These are phyloP conservation scores for Nakataea oryzae DNA, from an alignment of 2,329 filamentous ascomycete genomes.

Conservation along the genomic window DNA sequence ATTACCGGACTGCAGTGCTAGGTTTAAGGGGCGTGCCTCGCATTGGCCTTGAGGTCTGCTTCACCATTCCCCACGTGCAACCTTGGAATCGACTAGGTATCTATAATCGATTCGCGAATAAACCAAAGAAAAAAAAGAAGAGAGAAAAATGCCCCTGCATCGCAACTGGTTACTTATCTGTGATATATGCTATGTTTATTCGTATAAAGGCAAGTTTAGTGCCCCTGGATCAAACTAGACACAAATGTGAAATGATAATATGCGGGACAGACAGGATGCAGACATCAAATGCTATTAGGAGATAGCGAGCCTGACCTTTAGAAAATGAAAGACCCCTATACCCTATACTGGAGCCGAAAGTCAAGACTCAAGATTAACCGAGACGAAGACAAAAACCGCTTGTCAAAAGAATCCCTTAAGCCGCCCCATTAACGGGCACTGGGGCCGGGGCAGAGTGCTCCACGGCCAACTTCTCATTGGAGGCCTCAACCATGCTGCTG, in stretches of 20 bases:
- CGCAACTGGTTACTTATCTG: no score
- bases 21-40: background rate
- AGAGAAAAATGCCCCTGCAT: no score
- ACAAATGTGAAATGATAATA: background rate
- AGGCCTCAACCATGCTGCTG: slow-evolving; percentile 5
- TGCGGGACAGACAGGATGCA: background rate
- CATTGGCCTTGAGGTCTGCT: background rate
- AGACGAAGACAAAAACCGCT: background rate
- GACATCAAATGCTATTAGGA: background rate
- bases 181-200: no score
- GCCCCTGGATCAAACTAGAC: background rate
- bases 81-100: background rate
- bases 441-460: slow-evolving; percentile 5
- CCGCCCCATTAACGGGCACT: slow-evolving; percentile 2
- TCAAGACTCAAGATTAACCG: background rate
- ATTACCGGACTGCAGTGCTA: background rate
- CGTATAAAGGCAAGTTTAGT: background rate
- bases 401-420: background rate
- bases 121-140: no score
- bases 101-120: background rate
- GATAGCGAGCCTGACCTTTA: background rate
- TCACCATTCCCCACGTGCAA: background rate
- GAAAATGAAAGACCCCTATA: background rate
- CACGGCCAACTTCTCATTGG: slow-evolving; percentile 7
- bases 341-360: background rate